Conservation (phyloP, 306 rosid species). For the Vicia villosa region DNA sequence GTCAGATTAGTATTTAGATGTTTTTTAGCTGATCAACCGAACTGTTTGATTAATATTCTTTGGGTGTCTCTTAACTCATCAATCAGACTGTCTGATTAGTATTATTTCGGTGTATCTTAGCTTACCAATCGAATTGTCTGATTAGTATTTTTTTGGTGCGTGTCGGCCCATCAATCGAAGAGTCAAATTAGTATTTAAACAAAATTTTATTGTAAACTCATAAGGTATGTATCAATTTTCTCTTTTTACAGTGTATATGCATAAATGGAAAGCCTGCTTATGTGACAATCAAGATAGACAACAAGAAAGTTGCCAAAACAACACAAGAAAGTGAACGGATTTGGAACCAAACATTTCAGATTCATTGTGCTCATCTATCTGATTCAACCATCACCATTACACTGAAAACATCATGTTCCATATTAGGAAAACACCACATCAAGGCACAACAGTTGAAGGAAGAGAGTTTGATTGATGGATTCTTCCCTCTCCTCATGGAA, state of each 20-base stretch:
- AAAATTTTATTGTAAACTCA: slow-evolving; percentile 7
- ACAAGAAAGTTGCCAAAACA: slow-evolving; percentile 63
- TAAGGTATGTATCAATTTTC: not conserved
- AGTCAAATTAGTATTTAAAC: not conserved
- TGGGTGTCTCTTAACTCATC: no score
- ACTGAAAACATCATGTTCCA: slow-evolving; percentile 61
- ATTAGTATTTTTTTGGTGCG: not conserved
- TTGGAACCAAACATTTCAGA: slow-evolving; percentile 90
- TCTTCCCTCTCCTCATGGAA: slow-evolving; percentile 69
- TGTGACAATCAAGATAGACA: slow-evolving; percentile 68
- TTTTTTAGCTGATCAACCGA: no score
- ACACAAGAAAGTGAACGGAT: slow-evolving; percentile 62
- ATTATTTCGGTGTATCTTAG: no score
- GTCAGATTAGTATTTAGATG: no score
- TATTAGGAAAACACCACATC: slow-evolving; percentile 73
- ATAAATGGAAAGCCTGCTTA: slow-evolving; percentile 67
- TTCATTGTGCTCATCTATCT: slow-evolving; percentile 72
- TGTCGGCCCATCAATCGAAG: not conserved
- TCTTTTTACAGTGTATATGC: slow-evolving; percentile 59
- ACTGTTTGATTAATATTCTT: no score
- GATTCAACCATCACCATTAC: slow-evolving; percentile 64
- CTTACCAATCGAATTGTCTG: no score
- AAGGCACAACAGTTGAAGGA: slow-evolving; percentile 56
- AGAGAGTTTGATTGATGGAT: slow-evolving; percentile 67
- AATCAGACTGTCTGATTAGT: no score